These are phyloP conservation scores for Hymenoscyphus linearis DNA, from an alignment of 2,329 filamentous ascomycete genomes.

Conservation along the genomic window DNA sequence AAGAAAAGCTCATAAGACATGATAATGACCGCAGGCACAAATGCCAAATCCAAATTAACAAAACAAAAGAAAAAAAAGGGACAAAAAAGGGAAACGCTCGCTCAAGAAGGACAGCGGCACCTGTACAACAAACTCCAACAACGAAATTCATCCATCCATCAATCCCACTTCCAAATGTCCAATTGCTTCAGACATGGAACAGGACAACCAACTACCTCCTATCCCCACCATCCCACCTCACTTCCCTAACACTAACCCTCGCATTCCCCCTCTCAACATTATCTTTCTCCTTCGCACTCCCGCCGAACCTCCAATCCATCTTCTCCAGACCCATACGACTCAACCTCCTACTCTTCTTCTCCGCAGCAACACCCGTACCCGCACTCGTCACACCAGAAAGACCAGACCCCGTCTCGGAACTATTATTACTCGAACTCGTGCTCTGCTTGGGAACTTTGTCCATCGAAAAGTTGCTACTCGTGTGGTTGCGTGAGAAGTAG, in stretches of 20 bases:
- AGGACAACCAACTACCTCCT: background rate
- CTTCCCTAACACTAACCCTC: conserved; percentile 19
- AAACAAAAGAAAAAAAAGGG: background rate
- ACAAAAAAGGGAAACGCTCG: background rate
- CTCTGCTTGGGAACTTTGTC: conserved; percentile 14
- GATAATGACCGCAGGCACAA: background rate
- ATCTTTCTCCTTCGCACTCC: conserved; percentile 10
- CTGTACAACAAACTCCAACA: background rate
- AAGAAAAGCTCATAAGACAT: background rate
- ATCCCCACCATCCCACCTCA: conserved; percentile 17
- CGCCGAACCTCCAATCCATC: conserved; percentile 27
- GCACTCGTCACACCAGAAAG: too few species aligned
- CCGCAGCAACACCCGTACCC: background rate
- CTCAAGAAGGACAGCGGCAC: conserved; percentile 1
- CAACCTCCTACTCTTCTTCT: conserved; percentile 17
- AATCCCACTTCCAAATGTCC: background rate
- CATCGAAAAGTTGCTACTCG: conserved; percentile 24
- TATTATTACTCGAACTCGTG: background rate
- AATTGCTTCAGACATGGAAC: background rate
- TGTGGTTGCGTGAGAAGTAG: conserved; percentile 36
- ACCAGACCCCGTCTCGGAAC: background rate
- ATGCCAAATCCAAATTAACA: background rate
- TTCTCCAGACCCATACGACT: conserved; percentile 24
- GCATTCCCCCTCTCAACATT: conserved; percentile 13
- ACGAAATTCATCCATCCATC: background rate